Base-by-base conservation (phyloP, 1,139 yeast species). In the Saccharomyces pastorianus region DNA sequence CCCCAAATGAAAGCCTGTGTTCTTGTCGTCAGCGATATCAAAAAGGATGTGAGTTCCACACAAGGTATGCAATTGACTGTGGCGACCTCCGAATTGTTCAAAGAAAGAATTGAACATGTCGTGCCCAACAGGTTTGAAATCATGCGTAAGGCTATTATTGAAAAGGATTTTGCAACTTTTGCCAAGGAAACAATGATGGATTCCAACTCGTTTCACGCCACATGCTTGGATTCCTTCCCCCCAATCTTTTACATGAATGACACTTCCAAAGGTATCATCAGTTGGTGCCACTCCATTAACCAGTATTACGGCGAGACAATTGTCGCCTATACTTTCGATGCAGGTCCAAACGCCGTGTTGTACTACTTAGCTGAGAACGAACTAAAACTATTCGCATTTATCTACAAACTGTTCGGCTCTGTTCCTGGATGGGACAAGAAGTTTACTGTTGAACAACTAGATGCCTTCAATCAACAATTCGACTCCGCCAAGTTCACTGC, bases 271-370 rank as follows among this genome's bases (percentile, higher is more conserved):
- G 85, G 84, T 58, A 83, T 91, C 67, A 88, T 95, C 63, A 88
- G 87, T 64, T 76, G 90, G 55, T 81, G 91, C 41, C 96, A 93
- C 71, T 75, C 78, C 55, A 82, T 93, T 70, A 93, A 93, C 69
- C 84, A 78, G 60, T 68, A 69, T 53, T 84, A 79, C 60, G 87
- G 87, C 52, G 76, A 79, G 63, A 78, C 79, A 17, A 77, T 90
- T 53, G 97, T 96, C 26, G 98, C 98, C 38, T 93, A 93, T 72
- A 95, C 99, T 3, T 93, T 87, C 67, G 99, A 93, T 71, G 99
- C 99, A 44, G 99, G 99, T 66, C 99, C 99, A 70, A 93, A 93
- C 73, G 96, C 97, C 11, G 99, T 93, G 51, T 81, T 93, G 58
- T 93, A 93, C 75, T 93, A 91, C 70, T 83, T 85, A 67, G 79